Evolutionary conservation across 1,139 yeast species (phyloP).

Genomic region (Hansenula lynferdii): DNA sequence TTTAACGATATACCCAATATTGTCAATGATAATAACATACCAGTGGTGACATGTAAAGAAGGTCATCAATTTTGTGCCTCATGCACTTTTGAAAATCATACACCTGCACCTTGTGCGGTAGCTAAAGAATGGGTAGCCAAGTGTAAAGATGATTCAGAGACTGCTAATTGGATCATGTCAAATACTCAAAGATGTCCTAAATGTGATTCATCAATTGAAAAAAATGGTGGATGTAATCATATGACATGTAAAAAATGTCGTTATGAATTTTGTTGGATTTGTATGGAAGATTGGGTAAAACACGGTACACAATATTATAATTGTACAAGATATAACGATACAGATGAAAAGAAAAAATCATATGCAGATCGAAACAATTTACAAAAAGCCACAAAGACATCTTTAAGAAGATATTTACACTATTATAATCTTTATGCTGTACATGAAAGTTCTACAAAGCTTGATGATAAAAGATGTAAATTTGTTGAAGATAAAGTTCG

Average conservation of each 20-base stretch:
- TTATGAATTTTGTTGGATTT: constrained; percentile 91
- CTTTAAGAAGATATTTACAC: constrained; percentile 66
- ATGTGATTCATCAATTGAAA: constrained; percentile 52
- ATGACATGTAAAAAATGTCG: constrained; percentile 82
- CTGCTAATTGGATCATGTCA: constrained; percentile 84
- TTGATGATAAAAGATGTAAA: constrained; percentile 61
- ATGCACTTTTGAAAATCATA: constrained; percentile 75
- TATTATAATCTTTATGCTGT: constrained; percentile 72
- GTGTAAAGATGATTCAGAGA: constrained; percentile 84
- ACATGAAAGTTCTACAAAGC: constrained; percentile 74
- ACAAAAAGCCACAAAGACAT: constrained; percentile 33
- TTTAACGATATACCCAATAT: constrained; percentile 24
- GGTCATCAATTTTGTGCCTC: constrained; percentile 75
- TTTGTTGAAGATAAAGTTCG: constrained; percentile 63
- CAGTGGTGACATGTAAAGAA: constrained; percentile 63
- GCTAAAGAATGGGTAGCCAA: constrained; percentile 73
- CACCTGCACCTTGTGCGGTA: constrained; percentile 75
- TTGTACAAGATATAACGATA: constrained; percentile 56
- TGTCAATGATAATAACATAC: constrained; percentile 38
- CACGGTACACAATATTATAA: constrained; percentile 66
- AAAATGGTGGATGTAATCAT: constrained; percentile 95
- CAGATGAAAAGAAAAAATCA: constrained; percentile 29
- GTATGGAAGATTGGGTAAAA: constrained; percentile 70
- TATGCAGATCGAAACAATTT: constrained; percentile 30
- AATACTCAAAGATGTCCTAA: constrained; percentile 82